Evolutionary conservation across 495 filamentous ascomycete species (phyloP), one percentile per base, ranked within the genome.

Genomic region (Penicillium chermesinum): DNA sequence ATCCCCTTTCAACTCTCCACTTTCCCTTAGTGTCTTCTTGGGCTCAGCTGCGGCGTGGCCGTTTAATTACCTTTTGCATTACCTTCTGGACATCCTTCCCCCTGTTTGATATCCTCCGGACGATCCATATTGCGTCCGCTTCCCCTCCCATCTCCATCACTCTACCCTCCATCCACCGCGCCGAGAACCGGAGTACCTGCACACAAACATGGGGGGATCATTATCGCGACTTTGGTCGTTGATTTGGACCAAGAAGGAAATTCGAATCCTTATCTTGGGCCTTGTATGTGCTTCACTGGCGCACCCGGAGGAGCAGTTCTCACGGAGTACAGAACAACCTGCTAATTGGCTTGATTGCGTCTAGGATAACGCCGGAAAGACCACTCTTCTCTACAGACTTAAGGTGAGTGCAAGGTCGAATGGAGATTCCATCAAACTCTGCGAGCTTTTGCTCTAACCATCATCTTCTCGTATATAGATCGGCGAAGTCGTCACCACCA

Each of bases 361-460:
- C 25, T 62, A 96, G 91, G 93, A 98, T 69, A 98, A 98, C 67
- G 93, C 93, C 36, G 93, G 93, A 62, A 98, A 98, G 70, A 98
- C 93, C 34, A 98, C 93, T 38, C 76, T 98, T 45, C 79, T 98
- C 18, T 98, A 97, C 72, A 84, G 94, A 64, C 72, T 98, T 43
- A 96, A 97, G 84, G 90, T 95, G 69, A 27, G 74, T 27, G 19
- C 19, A 25, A 25, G 1, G n/a, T n/a, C n/a, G 0, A 33, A 32
- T 17, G 14, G 5, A 21, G 19, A 18, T 3, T 13, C 20, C 16
- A 16, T 12, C 20, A 14, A 1, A 10, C 16, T 8, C 7, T 9
- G 13, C 34, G 22, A 19, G 25, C 34, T 1, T 20, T 48, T 46
- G 30, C 49, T 30, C 40, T 27, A 9, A 27, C 10, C 43, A 19